phyloP scores from a whole-genome alignment of 768 basidiomycete species.

The Calocybe gangraenosa region DNA sequence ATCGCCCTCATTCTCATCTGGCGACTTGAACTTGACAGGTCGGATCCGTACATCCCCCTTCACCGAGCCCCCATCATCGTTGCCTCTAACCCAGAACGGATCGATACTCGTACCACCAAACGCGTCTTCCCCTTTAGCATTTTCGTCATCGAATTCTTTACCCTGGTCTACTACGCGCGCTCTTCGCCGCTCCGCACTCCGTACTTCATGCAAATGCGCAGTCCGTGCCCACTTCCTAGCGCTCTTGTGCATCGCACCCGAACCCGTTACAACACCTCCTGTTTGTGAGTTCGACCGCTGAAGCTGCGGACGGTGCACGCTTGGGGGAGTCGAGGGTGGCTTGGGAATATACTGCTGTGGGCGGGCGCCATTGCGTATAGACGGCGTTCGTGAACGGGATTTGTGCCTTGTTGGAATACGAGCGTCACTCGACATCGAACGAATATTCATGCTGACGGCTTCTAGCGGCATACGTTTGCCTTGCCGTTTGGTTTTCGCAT shows the following conservation, averaged over 20 bases:
- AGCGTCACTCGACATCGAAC: constrained; percentile 7
- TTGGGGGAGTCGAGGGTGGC: constrained; percentile 19
- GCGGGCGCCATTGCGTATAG: constrained; percentile 19
- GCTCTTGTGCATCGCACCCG: constrained; percentile 32
- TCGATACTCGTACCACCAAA: background rate
- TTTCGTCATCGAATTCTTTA: no score
- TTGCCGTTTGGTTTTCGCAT: constrained; percentile 8
- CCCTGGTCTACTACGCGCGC: background rate
- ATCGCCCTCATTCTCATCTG: constrained; percentile 10
- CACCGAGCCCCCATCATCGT: background rate
- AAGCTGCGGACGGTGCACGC: constrained; percentile 29
- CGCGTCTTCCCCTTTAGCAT: constrained; percentile 3
- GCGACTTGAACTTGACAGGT: background rate
- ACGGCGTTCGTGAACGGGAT: constrained; percentile 26
- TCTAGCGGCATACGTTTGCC: background rate
- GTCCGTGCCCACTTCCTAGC: constrained; percentile 59
- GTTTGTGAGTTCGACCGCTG: constrained; percentile 46
- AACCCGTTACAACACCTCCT: background rate
- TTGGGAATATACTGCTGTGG: constrained; percentile 15
- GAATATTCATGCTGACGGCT: constrained; percentile 7
- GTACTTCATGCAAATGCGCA: constrained; percentile 68
- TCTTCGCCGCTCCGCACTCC: background rate
- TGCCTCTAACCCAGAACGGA: constrained; percentile 11
- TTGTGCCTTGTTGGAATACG: constrained; percentile 4
- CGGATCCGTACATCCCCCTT: background rate